Evolutionary conservation across 352 stramenopile genomes (phyloP), one percentile per base, ranked within the genome.

Genomic region (Peronospora tabacina): DNA sequence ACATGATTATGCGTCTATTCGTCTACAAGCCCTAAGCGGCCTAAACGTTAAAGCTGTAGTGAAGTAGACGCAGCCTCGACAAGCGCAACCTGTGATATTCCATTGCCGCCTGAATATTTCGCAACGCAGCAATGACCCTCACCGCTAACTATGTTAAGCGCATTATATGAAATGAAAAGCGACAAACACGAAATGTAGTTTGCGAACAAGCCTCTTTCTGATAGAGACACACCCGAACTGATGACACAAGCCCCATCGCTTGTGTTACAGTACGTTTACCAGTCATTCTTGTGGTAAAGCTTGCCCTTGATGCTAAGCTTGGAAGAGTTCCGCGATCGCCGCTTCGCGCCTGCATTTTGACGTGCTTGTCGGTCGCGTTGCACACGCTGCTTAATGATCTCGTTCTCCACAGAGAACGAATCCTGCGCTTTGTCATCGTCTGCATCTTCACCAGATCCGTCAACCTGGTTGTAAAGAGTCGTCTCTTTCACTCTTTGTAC

Each of bases 251-350:
- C 28, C 30, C 34, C 15, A 39, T 17, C 39, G 38, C 2, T 33
- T 36, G 26, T 19, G 34, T 44, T 34, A 34, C 28, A 32, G 28
- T 32, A 32, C 17, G 15, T 55, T 55, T 85, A 90, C 63, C 74
- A 94, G 46, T 80, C 66, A 28, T 86, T 77, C 52, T 93, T 89
- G 66, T 93, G 83, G 32, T 82, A 68, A 35, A 91, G 64, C 29
- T 80, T 82, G 49, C 83, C 83, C 71, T 94, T 94, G 41, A 94
- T 69, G 58, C 79, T 92, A 16, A 94, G 63, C 71, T 94, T 94
- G 49, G 83, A 61, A 24, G 65, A 65, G 58, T 94, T 94, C 24
- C 83, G 80, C 49, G 83, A 78, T 38, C 64, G 69, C 20, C 76
- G 78, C 54, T 78, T 82, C n/a, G 72, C 57, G 15, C 62, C 63